Percentiles rank a stretch among this genome's conserved stretches.
Evolutionary conservation across 179 eudicot genomes (phyloP).

Genomic region (Heliamphora pulchella): DNA sequence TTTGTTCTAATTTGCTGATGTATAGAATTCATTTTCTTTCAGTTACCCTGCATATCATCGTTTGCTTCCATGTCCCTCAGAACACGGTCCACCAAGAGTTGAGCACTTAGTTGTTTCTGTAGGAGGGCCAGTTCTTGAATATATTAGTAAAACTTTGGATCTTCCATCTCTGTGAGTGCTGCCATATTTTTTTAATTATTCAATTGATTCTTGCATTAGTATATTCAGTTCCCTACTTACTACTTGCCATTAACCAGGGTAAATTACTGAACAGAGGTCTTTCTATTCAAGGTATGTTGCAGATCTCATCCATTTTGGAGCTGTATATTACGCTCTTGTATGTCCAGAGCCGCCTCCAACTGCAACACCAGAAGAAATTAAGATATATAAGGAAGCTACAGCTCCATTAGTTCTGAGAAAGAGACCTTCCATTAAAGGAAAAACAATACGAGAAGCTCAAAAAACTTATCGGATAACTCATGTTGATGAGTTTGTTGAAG

Average conservation of each 20-base stretch:
- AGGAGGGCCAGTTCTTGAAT: constrained; percentile 71
- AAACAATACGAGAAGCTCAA: constrained; percentile 81
- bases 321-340: constrained; percentile 87
- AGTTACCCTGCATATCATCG: constrained; percentile 59
- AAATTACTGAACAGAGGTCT: constrained; percentile 18
- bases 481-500: constrained; percentile 67
- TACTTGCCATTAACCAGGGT: neutral
- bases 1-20: neutral
- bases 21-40: constrained; percentile 14
- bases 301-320: constrained; percentile 92
- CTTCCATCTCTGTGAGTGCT: constrained; percentile 75
- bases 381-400: constrained; percentile 51
- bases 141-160: constrained; percentile 57
- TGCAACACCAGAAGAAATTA: constrained; percentile 73
- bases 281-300: constrained; percentile 66
- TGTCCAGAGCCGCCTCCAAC: constrained; percentile 82
- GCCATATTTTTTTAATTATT: neutral
- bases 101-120: constrained; percentile 83
- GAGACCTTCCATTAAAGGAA: constrained; percentile 71
- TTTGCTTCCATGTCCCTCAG: constrained; percentile 66
- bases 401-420: constrained; percentile 51
- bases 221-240: neutral
- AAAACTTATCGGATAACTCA: constrained; percentile 63
- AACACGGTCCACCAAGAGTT: constrained; percentile 63
- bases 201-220: neutral